Evolutionary conservation across 768 basidiomycete genomes (phyloP).

Genomic region (Naganishia vaughanmartiniae): DNA sequence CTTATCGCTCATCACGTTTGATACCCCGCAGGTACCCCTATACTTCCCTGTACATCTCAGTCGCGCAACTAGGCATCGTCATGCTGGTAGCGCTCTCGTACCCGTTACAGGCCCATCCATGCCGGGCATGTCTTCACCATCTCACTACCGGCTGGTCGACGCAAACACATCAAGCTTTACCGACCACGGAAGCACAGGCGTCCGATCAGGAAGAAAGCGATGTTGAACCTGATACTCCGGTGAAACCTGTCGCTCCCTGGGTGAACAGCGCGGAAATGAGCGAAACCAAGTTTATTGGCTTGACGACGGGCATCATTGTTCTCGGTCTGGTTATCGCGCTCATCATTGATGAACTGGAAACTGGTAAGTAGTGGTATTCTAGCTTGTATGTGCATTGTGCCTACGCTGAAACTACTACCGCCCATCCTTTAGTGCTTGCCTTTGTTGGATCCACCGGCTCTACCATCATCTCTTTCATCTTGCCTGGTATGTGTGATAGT

Average conservation of each 20-base stretch:
- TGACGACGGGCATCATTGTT: slow-evolving; percentile 42
- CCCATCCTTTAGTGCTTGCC: slow-evolving; percentile 65
- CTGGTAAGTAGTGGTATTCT: slow-evolving; percentile 39
- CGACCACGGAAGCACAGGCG: slow-evolving; percentile 47
- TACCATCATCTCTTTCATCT: slow-evolving; percentile 93
- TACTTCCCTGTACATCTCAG: slow-evolving; percentile 84
- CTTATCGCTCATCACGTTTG: background rate
- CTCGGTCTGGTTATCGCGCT: slow-evolving; percentile 44
- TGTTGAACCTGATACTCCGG: slow-evolving; percentile 31
- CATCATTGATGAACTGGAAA: slow-evolving; percentile 50
- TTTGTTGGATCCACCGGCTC: slow-evolving; percentile 97
- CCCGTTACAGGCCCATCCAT: slow-evolving; percentile 90
- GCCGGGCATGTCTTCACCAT: slow-evolving; percentile 80
- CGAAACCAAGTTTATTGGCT: slow-evolving; percentile 37
- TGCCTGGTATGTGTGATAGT: slow-evolving; percentile 59
- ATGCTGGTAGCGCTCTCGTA: slow-evolving; percentile 87
- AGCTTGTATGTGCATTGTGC: background rate
- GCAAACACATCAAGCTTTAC: slow-evolving; percentile 27
- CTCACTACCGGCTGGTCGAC: slow-evolving; percentile 39
- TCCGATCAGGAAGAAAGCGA: slow-evolving; percentile 37
- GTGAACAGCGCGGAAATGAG: slow-evolving; percentile 37
- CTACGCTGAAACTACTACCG: background rate
- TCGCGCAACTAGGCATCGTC: slow-evolving; percentile 90
- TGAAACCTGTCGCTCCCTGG: slow-evolving; percentile 14
- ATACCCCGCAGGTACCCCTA: slow-evolving; percentile 47